Percentiles rank a stretch among this genome's conserved stretches.
phyloP scores from a whole-genome alignment of 495 filamentous ascomycete genomes.

The Pyrenula aspistea region DNA sequence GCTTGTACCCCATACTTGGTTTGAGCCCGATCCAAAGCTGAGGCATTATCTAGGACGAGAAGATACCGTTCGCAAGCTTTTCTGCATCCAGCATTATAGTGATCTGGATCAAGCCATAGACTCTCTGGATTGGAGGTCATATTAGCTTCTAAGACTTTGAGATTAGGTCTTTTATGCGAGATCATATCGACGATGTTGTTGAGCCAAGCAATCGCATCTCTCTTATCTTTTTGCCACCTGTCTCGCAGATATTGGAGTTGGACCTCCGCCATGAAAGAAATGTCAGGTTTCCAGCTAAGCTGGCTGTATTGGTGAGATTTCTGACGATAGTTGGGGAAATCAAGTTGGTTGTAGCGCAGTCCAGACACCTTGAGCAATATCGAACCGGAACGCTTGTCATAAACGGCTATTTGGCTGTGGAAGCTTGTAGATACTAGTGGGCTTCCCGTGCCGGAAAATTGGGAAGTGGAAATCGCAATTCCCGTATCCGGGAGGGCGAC shows the following conservation, averaged over 20 bases:
- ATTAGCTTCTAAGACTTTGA: too few species aligned
- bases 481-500: not conserved
- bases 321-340: not conserved
- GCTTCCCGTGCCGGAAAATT: not conserved
- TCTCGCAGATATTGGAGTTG: not conserved
- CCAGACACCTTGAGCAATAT: constrained; percentile 12
- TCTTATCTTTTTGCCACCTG: too few species aligned
- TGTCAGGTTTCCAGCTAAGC: constrained; percentile 8
- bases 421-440: constrained; percentile 6
- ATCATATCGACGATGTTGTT: too few species aligned
- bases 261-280: constrained; percentile 10
- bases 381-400: constrained; percentile 8
- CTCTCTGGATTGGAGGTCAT: too few species aligned
- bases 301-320: not conserved
- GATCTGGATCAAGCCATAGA: too few species aligned
- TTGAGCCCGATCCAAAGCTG: too few species aligned
- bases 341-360: constrained; percentile 5
- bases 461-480: not conserved
- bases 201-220: too few species aligned
- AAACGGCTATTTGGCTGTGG: constrained; percentile 4
- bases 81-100: too few species aligned
- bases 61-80: too few species aligned
- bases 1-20: too few species aligned
- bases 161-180: too few species aligned
- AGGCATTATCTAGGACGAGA: too few species aligned